phyloP scores from a whole-genome alignment of 208 protist species.

The Acanthamoeba lenticulata region DNA sequence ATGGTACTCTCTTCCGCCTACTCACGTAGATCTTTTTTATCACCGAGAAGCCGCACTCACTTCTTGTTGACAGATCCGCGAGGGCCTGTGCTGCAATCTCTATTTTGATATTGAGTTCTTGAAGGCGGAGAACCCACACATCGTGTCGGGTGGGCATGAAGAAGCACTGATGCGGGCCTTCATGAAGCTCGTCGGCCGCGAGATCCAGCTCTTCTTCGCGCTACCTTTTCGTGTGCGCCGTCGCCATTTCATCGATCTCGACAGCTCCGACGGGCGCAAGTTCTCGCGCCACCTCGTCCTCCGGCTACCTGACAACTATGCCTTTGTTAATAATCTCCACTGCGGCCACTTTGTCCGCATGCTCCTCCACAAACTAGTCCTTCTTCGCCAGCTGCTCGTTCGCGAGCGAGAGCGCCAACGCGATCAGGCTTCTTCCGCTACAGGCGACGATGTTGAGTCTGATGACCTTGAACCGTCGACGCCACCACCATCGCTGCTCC shows the following conservation, averaged over 20 bases:
- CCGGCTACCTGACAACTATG: constrained; percentile 6
- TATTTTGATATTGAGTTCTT: constrained; percentile 60
- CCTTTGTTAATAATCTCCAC: neutral
- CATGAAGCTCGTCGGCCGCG: neutral
- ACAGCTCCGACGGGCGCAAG: neutral
- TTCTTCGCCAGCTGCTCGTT: neutral
- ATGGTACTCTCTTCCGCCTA: neutral
- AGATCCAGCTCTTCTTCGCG: neutral
- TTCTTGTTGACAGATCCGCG: neutral
- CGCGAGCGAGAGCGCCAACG: neutral
- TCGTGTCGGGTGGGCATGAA: neutral
- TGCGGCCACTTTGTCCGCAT: constrained; percentile 46
- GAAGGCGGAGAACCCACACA: neutral
- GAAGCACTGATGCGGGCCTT: constrained; percentile 7
- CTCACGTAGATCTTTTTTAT: neutral
- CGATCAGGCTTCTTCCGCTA: neutral
- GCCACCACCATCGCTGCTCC: neutral
- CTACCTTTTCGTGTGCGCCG: neutral
- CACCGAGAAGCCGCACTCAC: neutral
- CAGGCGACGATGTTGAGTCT: neutral
- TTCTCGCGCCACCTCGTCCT: constrained; percentile 45
- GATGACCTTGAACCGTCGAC: neutral
- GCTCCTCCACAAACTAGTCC: neutral
- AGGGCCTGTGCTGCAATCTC: constrained; percentile 30
- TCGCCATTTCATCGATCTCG: constrained; percentile 10